Conservation (phyloP, 345 rosid species). For the Camelina sativa region DNA sequence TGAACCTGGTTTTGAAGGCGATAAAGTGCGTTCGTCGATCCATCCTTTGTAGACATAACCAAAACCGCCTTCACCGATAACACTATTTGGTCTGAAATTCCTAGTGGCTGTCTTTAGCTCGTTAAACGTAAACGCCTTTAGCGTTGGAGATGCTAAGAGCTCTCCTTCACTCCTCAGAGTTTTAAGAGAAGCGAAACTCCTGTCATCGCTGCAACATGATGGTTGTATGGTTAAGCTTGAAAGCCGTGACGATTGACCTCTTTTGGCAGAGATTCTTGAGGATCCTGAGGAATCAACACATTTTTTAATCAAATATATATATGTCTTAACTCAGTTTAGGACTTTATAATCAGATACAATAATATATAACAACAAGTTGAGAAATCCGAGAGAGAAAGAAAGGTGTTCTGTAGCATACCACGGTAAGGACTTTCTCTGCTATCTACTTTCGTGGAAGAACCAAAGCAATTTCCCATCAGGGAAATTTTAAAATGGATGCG, state of each 20-base stretch:
- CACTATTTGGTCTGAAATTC: slow-evolving; percentile 81
- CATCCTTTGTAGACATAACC: slow-evolving; percentile 91
- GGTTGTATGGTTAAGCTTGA: slow-evolving; percentile 62
- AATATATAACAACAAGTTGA: slow-evolving; percentile 3
- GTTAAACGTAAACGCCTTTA: slow-evolving; percentile 71
- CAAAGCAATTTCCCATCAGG: slow-evolving; percentile 70
- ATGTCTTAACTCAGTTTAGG: slow-evolving; percentile 15
- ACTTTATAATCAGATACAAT: background rate
- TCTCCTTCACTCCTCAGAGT: slow-evolving; percentile 80
- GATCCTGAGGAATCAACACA: slow-evolving; percentile 50
- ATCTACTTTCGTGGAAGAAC: slow-evolving; percentile 61
- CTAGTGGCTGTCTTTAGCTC: slow-evolving; percentile 84
- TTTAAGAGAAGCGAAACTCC: slow-evolving; percentile 45
- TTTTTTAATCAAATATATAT: background rate
- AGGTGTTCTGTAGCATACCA: slow-evolving; percentile 46
- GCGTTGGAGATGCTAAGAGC: slow-evolving; percentile 70
- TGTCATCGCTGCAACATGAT: slow-evolving; percentile 38
- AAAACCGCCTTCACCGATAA: slow-evolving; percentile 91
- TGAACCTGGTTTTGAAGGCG: slow-evolving; percentile 75
- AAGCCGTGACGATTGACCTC: slow-evolving; percentile 49
- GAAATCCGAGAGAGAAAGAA: background rate
- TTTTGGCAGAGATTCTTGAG: slow-evolving; percentile 63
- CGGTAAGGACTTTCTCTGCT: slow-evolving; percentile 50
- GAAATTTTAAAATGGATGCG: background rate
- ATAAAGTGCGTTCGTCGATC: slow-evolving; percentile 65